Base-by-base conservation (phyloP, 2,329 filamentous ascomycete genomes). In the Botrytis deweyae region DNA sequence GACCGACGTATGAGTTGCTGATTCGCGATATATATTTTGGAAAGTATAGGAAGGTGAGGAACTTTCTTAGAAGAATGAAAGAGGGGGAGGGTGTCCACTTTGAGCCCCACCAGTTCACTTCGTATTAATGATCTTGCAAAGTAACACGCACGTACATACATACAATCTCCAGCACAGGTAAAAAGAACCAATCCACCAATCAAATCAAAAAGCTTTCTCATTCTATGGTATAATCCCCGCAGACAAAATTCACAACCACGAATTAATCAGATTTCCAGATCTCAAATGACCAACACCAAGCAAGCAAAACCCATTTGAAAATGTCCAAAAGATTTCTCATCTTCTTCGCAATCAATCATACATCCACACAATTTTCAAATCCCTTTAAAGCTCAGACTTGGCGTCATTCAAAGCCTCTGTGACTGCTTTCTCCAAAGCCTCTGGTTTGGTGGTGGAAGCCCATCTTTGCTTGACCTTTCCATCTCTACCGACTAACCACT, bases 401-500 rank as follows among this genome's bases (percentile, higher is more conserved):
- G 44, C 44, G 66, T 78, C 77, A 29, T 58, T 67, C 72, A 81
- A 75, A 85, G 94, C 93, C 78, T 92, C 89, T 80, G 94, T 82
- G 78, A 98, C 95, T 6, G 87, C 84, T 76, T 87, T 86, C 88
- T 95, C 92, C 79, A 99, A 84, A 58, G 84, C 84, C 85, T 95
- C 93, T 0, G 96, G 96, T 87, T 95, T 96, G 75, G 92, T 94
- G 29, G 90, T 92, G 83, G 93, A 95, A 49, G 93, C 93, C 94
- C 94, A 99, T 77, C 96, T 87, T 42, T 88, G 88, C 84, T 93
- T 92, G 78, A 98, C 94, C 84, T 92, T 88, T 40, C 96, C 96
- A 83, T 98, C 94, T 76, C 89, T 88, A 75, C 91, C 92, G 77
- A 99, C 86, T 76, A 99, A 85, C 85, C 98, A 99, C 89, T 99